Conservation (phyloP, 2,329 filamentous ascomycete species). For the Colletotrichum lentis region DNA sequence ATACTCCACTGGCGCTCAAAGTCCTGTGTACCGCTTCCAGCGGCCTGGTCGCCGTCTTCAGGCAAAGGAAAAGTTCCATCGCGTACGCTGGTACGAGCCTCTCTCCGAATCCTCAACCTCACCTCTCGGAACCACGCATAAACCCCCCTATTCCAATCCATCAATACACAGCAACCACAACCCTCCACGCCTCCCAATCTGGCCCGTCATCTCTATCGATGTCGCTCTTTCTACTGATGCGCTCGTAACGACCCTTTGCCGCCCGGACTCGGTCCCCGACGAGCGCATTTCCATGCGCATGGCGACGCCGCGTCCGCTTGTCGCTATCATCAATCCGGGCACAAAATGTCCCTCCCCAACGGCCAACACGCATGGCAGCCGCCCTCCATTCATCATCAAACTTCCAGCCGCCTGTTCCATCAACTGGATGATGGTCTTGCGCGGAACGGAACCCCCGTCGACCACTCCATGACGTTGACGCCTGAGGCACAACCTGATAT, state of each 20-base stretch:
- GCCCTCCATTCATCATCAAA: conserved; percentile 59
- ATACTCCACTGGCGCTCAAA: conserved; percentile 1
- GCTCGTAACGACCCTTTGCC: conserved; percentile 57
- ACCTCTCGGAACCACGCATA: conserved; percentile 62
- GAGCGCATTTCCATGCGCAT: conserved; percentile 63
- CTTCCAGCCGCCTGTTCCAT: conserved; percentile 61
- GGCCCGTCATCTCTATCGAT: conserved; percentile 61
- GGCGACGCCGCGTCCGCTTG: conserved; percentile 60
- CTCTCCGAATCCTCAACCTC: conserved; percentile 62
- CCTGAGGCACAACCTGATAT: conserved; percentile 68
- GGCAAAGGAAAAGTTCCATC: conserved; percentile 38
- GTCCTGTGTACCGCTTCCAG: conserved; percentile 33
- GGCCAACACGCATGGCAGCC: conserved; percentile 72
- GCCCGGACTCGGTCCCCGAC: conserved; percentile 60
- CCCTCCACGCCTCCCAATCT: conserved; percentile 51
- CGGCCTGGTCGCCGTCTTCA: conserved; percentile 35
- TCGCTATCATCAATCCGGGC: conserved; percentile 59
- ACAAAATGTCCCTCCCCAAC: conserved; percentile 72
- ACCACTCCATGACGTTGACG: conserved; percentile 60
- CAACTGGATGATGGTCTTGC: conserved; percentile 67
- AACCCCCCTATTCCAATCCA: conserved; percentile 59
- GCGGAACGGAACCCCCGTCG: conserved; percentile 61
- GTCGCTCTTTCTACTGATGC: conserved; percentile 59
- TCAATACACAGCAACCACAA: conserved; percentile 58
- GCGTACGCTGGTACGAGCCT: conserved; percentile 43